Base-by-base conservation (phyloP, 164 flowering plant species). In the Akebia trifoliata region DNA sequence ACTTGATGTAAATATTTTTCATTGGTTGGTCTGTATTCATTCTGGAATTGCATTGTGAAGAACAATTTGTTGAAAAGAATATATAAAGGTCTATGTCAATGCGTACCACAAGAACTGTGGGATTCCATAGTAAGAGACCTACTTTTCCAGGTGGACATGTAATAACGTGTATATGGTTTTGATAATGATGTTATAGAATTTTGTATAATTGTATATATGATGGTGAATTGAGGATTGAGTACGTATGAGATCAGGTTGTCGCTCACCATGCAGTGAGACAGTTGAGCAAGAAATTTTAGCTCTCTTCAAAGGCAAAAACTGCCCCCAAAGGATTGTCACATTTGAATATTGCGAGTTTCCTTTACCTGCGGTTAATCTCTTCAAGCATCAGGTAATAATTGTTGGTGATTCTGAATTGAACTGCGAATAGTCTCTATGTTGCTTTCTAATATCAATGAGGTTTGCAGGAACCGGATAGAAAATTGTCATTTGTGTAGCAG, bases 321-420 rank as follows among this genome's bases (percentile, higher is more conserved):
- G 98, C 64, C 95, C 93, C 29, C 87, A 72, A 45, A 79, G 98
- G 72, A 89, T 89, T 52, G 93, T 82, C 51, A 89, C 91, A 17
- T 92, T 96, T 58, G 93, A 85, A 61, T 92, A 76, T 65, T 92
- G 98, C 55, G 96, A 92, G 72, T 89, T 92, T 59, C 98, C 98
- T 28, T 68, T 88, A 76, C 96, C 96, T 54, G 98, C 93, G 26
- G 63, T 85, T 63, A 93, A 92, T 75, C 78, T 92, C 22, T 60
- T 76, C 51, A 81, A 87, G 72, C 98, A 92, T 80, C 98, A 92
- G 96, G 98, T 88, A 61, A 29, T 42, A 26, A 63, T 7, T 64
- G 22, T 50, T 32, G 40, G 18, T 37, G n/a, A 30, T 34, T 37
- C 17, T 38, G 7, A 24, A 32, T 34, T 46, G 8, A 39, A 45